Conservation (phyloP, 2,329 filamentous ascomycete species). For the Alternaria sp. region DNA sequence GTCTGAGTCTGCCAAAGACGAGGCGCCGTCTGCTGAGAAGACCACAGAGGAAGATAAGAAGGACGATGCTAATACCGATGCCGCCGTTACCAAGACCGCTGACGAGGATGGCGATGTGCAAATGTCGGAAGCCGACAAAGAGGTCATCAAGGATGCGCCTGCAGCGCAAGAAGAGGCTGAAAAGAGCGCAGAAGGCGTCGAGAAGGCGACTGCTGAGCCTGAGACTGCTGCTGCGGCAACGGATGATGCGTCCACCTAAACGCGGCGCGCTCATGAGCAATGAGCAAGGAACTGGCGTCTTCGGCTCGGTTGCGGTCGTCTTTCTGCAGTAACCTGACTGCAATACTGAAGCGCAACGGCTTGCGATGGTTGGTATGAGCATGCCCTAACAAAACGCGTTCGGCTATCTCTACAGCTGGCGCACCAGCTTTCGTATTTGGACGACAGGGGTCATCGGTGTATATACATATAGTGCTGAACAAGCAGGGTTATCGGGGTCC, state of each 20-base stretch:
- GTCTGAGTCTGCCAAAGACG: constrained; percentile 37
- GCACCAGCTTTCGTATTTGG: background rate
- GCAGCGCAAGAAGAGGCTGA: constrained; percentile 23
- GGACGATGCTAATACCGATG: constrained; percentile 28
- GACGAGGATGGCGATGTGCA: constrained; percentile 34
- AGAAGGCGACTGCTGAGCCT: constrained; percentile 12
- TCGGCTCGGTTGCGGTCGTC: background rate
- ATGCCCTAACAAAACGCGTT: background rate
- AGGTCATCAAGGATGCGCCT: constrained; percentile 21
- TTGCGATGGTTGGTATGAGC: background rate
- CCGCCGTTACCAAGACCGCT: constrained; percentile 24
- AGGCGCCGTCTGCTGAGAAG: constrained; percentile 45
- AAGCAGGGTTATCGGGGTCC: constrained; percentile 11
- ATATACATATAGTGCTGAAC: constrained; percentile 22
- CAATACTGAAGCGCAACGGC: background rate
- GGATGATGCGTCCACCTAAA: constrained; percentile 10
- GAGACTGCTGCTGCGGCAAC: constrained; percentile 12
- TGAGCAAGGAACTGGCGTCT: background rate
- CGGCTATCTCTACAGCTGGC: background rate
- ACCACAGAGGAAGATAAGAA: constrained; percentile 31
- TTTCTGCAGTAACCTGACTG: background rate
- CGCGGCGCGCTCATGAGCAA: background rate
- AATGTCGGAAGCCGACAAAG: constrained; percentile 34
- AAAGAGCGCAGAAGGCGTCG: constrained; percentile 11
- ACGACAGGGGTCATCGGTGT: constrained; percentile 4